These are phyloP conservation scores for Colletotrichum orchidophilum DNA, from an alignment of 2,329 filamentous ascomycete species.

Conservation along the genomic window DNA sequence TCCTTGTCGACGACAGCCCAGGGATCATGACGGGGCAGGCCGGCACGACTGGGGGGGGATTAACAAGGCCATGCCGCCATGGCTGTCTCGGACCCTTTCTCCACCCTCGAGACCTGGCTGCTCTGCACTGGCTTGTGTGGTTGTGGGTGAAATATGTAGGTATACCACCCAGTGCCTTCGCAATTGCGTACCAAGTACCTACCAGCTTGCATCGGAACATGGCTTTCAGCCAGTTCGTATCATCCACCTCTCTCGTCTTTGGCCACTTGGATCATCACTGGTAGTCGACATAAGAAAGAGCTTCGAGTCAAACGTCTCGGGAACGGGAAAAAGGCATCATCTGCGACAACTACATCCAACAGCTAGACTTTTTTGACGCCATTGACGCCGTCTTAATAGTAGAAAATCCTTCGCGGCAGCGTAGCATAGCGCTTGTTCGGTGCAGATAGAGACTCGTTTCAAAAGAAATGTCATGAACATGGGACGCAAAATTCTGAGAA, in stretches of 20 bases:
- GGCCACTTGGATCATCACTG: constrained; percentile 17
- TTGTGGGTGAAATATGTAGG: constrained; percentile 3
- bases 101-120: constrained; percentile 11
- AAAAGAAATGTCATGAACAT: constrained; percentile 29
- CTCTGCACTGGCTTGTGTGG: not conserved
- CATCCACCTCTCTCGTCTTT: constrained; percentile 3
- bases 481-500: constrained; percentile 28
- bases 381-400: constrained; percentile 21
- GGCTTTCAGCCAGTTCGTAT: constrained; percentile 20
- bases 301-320: constrained; percentile 26
- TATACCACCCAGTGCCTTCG: not conserved
- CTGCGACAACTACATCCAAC: constrained; percentile 11
- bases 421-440: not conserved
- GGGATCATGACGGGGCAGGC: constrained; percentile 24
- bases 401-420: constrained; percentile 8
- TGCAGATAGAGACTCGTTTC: constrained; percentile 19
- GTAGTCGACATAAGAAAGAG: constrained; percentile 28
- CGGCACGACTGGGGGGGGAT: constrained; percentile 21
- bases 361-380: constrained; percentile 25
- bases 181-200: constrained; percentile 8
- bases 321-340: constrained; percentile 21
- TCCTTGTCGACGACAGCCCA: constrained; percentile 13
- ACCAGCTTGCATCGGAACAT: not conserved
- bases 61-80: constrained; percentile 20
- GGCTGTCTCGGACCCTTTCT: constrained; percentile 32